These are phyloP conservation scores for Syzygium grande DNA, from an alignment of 345 rosid species.

Conservation along the genomic window DNA sequence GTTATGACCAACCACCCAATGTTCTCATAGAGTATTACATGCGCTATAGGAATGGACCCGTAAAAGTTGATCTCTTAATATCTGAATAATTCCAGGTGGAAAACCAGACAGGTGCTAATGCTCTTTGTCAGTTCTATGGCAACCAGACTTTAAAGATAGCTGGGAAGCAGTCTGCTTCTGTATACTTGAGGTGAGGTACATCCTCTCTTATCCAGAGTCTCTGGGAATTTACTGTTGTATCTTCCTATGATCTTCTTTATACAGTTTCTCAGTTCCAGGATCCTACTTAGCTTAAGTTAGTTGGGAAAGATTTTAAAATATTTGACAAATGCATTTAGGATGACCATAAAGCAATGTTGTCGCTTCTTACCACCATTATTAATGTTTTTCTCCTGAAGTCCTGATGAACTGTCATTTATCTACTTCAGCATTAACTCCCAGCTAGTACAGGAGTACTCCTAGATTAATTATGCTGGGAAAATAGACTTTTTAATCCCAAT, in stretches of 20 bases:
- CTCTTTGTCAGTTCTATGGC: constrained; percentile 49
- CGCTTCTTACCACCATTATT: neutral
- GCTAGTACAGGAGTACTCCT: neutral
- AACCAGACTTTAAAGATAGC: constrained; percentile 50
- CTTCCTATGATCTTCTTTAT: neutral
- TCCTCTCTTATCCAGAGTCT: neutral
- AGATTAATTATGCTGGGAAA: neutral
- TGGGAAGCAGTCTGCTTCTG: constrained; percentile 55
- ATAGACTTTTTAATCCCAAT: neutral
- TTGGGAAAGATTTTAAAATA: neutral
- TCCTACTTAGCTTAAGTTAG: neutral
- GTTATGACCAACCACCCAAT: neutral
- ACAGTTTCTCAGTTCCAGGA: neutral
- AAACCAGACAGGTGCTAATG: constrained; percentile 65
- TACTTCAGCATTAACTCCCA: neutral
- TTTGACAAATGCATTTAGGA: neutral
- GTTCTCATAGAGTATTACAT: neutral
- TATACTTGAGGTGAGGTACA: constrained; percentile 51
- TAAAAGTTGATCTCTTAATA: neutral
- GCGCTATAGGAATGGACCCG: neutral
- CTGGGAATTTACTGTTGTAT: neutral
- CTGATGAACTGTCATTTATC: neutral
- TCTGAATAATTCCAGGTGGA: constrained; percentile 48
- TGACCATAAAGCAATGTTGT: neutral
- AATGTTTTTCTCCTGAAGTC: neutral